Base-by-base conservation (phyloP, 768 basidiomycete genomes). In the Suillus hirtellus region DNA sequence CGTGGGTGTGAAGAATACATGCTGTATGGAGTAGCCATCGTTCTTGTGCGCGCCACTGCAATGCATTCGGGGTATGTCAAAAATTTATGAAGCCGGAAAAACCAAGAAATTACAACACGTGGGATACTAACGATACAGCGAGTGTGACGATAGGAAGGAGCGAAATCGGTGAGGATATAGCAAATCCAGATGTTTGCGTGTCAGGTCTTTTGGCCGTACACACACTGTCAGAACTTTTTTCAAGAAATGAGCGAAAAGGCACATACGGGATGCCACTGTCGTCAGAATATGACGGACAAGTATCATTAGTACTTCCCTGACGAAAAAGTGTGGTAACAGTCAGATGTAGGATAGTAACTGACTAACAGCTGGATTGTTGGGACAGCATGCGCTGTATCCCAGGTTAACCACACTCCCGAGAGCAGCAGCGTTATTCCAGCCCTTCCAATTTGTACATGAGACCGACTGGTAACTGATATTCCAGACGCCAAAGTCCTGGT, bases 401-500 rank as follows among this genome's bases (percentile, higher is more conserved):
- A 89, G 73, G 64, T 78, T 76, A 24, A 81, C 70, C 19, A 90
- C 87, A 62, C 86, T 89, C 24, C 92, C 92, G 44, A 93, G 76
- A 15, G 90, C 89, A 15, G 84, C 77, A 17, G 81, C 70, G 63
- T 88, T 77, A 21, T 76, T 79, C 58, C 77, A 81, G 10, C 93
- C 93, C 42, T 79, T 74, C 93, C 92, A 94, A 60, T 83, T 73
- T 2, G 82, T 62, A 69, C 92, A 94, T 37, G 86, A 75, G 11
- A 93, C 85, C 35, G 76, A 79, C 67, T 86, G 75, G 71, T 93
- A 93, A 19, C 81, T 86, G 69, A 92, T 79, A 68, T 93, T 92
- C 92, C 93, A 95, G 21, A 93, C 86, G 58, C 93, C 91, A 78
- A 93, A 94, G 70, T 93, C 93, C 89, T 90, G 50, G 62, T 61